These are phyloP conservation scores for Calocera cornea DNA, from an alignment of 768 basidiomycete species.

Conservation along the genomic window DNA sequence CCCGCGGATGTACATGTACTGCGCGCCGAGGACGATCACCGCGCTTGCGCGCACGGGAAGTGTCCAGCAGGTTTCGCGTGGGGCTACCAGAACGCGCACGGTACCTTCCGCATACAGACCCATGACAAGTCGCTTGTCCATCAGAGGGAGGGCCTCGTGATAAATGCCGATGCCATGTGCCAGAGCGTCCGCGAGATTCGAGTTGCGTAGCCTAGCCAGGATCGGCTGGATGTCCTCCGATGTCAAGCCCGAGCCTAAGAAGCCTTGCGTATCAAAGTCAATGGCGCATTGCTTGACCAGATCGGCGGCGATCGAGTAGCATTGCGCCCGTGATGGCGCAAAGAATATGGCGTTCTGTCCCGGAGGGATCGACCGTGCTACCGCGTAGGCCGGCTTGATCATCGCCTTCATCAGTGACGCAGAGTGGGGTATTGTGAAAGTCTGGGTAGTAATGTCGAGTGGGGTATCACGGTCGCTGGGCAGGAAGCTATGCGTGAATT, in stretches of 20 bases:
- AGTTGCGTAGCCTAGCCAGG: slow-evolving; percentile 47
- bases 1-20: slow-evolving; percentile 39
- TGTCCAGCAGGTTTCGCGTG: slow-evolving; percentile 77
- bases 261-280: slow-evolving; percentile 58
- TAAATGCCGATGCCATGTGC: slow-evolving; percentile 80
- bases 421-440: slow-evolving; percentile 79
- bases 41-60: slow-evolving; percentile 69
- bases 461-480: slow-evolving; percentile 75
- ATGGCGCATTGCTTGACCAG: slow-evolving; percentile 79
- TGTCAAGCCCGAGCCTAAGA: slow-evolving; percentile 39
- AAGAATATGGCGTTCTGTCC: slow-evolving; percentile 59
- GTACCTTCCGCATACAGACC: slow-evolving; percentile 71
- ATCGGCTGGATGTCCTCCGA: slow-evolving; percentile 45
- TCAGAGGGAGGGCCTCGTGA: slow-evolving; percentile 52
- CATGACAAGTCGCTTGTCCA: slow-evolving; percentile 59
- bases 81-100: slow-evolving; percentile 64
- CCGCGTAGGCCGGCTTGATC: slow-evolving; percentile 75
- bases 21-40: slow-evolving; percentile 86
- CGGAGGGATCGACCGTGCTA: slow-evolving; percentile 38
- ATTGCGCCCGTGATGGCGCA: slow-evolving; percentile 73
- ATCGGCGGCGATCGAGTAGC: slow-evolving; percentile 58
- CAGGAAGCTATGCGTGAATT: slow-evolving; percentile 58
- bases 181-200: slow-evolving; percentile 51
- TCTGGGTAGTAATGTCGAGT: slow-evolving; percentile 48
- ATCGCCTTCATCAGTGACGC: slow-evolving; percentile 79